Evolutionary conservation across 2,329 filamentous ascomycete species (phyloP).

Genomic region (Macroventuria anomochaeta): DNA sequence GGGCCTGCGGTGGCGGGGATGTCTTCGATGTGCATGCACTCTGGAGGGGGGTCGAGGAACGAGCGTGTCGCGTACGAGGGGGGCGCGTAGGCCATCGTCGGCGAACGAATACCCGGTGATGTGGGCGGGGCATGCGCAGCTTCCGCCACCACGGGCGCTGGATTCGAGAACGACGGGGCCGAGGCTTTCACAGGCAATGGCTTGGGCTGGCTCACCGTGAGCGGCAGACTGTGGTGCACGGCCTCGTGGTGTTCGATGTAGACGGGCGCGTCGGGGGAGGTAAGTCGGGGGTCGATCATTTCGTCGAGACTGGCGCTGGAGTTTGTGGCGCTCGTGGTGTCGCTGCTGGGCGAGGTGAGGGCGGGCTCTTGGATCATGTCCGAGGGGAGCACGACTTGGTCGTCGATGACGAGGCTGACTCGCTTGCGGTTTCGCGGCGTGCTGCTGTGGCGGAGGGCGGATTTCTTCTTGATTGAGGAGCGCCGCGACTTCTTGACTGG

Average conservation of each 20-base stretch:
- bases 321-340: conserved; percentile 38
- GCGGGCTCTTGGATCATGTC: conserved; percentile 39
- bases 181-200: conserved; percentile 33
- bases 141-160: conserved; percentile 8
- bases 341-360: conserved; percentile 40
- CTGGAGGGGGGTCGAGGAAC: conserved; percentile 37
- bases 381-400: conserved; percentile 48
- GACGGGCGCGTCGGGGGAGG: conserved; percentile 18
- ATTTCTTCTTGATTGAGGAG: conserved; percentile 42
- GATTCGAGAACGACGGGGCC: conserved; percentile 16
- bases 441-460: conserved; percentile 39
- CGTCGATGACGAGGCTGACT: conserved; percentile 48
- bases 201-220: conserved; percentile 29
- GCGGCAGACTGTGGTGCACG: conserved; percentile 42
- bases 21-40: conserved; percentile 21
- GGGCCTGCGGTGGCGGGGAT: conserved; percentile 20
- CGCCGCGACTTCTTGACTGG: conserved; percentile 35
- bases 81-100: conserved; percentile 14
- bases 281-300: conserved; percentile 43
- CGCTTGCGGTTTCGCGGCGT: conserved; percentile 38
- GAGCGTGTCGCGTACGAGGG: conserved; percentile 29
- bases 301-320: conserved; percentile 42
- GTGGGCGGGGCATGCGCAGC: conserved; percentile 20
- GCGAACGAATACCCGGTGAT: conserved; percentile 17
- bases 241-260: conserved; percentile 33